phyloP scores from a whole-genome alignment of 257 asterid genomes.

The Fraxinus cuspidata region DNA sequence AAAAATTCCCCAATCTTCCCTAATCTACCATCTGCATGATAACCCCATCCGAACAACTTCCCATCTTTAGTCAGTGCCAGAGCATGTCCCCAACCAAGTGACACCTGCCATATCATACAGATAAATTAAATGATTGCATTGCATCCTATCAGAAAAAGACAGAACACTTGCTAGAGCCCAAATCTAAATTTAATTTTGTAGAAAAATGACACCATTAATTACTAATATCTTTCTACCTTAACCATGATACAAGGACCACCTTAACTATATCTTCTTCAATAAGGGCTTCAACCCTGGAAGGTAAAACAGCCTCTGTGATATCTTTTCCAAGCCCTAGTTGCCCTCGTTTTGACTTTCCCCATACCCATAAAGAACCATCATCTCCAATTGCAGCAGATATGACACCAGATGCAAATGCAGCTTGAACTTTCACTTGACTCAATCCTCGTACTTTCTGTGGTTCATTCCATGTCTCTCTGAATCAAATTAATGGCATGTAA shows the following conservation, averaged over 20 bases:
- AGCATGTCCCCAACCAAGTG: slow-evolving; percentile 98
- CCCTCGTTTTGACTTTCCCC: slow-evolving; percentile 98
- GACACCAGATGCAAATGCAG: slow-evolving; percentile 85
- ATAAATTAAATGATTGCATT: slow-evolving; percentile 15
- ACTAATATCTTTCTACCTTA: slow-evolving; percentile 52
- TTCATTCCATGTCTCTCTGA: slow-evolving; percentile 73
- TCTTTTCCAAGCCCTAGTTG: slow-evolving; percentile 80
- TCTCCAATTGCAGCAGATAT: slow-evolving; percentile 77
- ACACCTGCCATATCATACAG: slow-evolving; percentile 51
- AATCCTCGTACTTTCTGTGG: slow-evolving; percentile 76
- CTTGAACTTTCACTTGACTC: slow-evolving; percentile 52
- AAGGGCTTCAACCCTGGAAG: slow-evolving; percentile 72
- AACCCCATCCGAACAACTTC: slow-evolving; percentile 96
- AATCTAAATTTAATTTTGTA: neutral
- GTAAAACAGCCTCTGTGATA: slow-evolving; percentile 55
- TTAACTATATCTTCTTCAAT: slow-evolving; percentile 69
- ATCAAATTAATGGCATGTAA: neutral
- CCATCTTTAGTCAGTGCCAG: slow-evolving; percentile 80
- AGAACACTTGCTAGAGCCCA: neutral
- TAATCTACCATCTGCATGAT: slow-evolving; percentile 92
- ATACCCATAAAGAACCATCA: slow-evolving; percentile 91
- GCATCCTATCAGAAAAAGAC: slow-evolving; percentile 5
- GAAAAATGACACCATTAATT: neutral
- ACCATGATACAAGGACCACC: slow-evolving; percentile 61
- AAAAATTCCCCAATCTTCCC: slow-evolving; percentile 64